Percentiles rank a stretch among this genome's conserved stretches.
Conservation (phyloP, 202 grass and related monocot genomes). For the Dendrocalamus latiflorus region DNA sequence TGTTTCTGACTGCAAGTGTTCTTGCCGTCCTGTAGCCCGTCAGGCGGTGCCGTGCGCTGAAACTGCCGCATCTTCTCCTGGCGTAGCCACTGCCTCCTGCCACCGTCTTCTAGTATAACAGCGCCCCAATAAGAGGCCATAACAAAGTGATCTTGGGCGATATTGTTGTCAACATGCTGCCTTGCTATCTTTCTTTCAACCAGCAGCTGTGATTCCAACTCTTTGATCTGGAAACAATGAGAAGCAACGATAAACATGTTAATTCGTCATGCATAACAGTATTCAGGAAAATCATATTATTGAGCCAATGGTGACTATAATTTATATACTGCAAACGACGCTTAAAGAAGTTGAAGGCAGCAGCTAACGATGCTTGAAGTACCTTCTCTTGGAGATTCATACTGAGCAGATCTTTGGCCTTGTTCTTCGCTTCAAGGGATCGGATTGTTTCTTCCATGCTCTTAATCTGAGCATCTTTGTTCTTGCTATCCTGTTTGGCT, state of each 20-base stretch:
- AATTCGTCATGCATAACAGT: neutral
- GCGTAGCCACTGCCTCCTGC: too few species aligned
- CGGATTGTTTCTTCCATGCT: conserved; percentile 78
- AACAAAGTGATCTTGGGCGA: conserved; percentile 61
- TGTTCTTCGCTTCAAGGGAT: conserved; percentile 69
- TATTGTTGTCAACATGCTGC: conserved; percentile 88
- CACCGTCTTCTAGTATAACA: too few species aligned
- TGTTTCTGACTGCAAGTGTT: too few species aligned
- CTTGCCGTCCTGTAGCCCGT: too few species aligned
- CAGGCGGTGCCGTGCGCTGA: too few species aligned
- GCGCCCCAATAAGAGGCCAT: too few species aligned
- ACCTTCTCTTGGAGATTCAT: conserved; percentile 90
- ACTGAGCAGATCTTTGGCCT: conserved; percentile 72
- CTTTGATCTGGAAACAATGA: conserved; percentile 58
- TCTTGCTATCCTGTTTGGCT: conserved; percentile 77
- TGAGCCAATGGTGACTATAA: neutral
- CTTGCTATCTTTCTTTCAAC: conserved; percentile 87
- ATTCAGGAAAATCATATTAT: neutral
- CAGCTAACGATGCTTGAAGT: neutral
- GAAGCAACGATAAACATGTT: neutral
- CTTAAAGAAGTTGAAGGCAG: neutral
- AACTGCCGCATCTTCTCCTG: too few species aligned
- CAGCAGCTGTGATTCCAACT: conserved; percentile 82
- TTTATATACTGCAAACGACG: neutral
- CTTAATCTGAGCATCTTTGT: conserved; percentile 76